Percentiles rank a stretch among this genome's conserved stretches.
phyloP scores from a whole-genome alignment of 495 filamentous ascomycete genomes.

The Penicillium simplicissimum region DNA sequence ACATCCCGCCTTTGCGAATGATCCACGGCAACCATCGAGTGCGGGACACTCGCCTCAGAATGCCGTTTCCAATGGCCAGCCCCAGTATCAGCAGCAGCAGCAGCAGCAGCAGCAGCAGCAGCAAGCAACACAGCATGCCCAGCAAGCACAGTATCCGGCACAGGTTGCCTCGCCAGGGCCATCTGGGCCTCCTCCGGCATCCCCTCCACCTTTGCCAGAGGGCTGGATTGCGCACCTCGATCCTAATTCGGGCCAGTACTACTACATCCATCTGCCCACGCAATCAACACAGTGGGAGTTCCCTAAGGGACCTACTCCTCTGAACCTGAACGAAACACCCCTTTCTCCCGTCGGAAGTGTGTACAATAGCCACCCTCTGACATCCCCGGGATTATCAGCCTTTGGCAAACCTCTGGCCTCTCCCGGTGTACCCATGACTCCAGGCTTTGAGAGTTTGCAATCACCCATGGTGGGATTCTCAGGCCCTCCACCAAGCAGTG shows the following conservation, averaged over 20 bases:
- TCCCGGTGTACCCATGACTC: slow-evolving; percentile 71
- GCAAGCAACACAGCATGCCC: not conserved
- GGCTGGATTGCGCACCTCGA: slow-evolving; percentile 98
- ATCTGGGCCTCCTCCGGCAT: slow-evolving; percentile 64
- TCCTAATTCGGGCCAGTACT: slow-evolving; percentile 93
- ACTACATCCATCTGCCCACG: slow-evolving; percentile 95
- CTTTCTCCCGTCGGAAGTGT: slow-evolving; percentile 79
- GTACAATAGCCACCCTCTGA: slow-evolving; percentile 71
- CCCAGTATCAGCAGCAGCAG: slow-evolving; percentile 32
- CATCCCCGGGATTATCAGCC: slow-evolving; percentile 67
- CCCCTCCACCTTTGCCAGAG: slow-evolving; percentile 90
- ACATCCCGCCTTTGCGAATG: slow-evolving; percentile 89
- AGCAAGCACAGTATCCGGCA: not conserved
- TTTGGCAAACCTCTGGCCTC: slow-evolving; percentile 77
- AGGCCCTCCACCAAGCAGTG: slow-evolving; percentile 81
- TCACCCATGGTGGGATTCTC: slow-evolving; percentile 74
- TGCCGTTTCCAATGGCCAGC: slow-evolving; percentile 41
- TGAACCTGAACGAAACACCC: slow-evolving; percentile 74
- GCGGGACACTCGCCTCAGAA: slow-evolving; percentile 42
- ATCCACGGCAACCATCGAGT: slow-evolving; percentile 54
- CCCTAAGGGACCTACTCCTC: slow-evolving; percentile 84
- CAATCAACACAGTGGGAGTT: slow-evolving; percentile 99
- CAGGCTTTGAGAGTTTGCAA: slow-evolving; percentile 73
- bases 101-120: slow-evolving; percentile 26
- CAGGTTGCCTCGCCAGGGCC: slow-evolving; percentile 49